These are phyloP conservation scores for Taphrina sp. DNA, from an alignment of 1,139 yeast genomes.

Conservation along the genomic window DNA sequence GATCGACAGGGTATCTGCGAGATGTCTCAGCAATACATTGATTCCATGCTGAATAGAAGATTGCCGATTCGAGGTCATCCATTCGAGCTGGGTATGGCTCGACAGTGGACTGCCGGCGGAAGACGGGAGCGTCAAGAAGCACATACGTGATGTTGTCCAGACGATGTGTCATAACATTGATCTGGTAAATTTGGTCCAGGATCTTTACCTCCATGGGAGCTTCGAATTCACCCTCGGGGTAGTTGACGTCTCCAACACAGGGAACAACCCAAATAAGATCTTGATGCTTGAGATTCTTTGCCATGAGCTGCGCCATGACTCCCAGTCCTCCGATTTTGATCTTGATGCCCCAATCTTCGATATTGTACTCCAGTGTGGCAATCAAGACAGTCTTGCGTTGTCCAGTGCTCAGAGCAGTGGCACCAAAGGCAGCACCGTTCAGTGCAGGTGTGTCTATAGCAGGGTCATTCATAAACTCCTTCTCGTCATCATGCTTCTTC, in stretches of 20 bases:
- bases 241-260: conserved; percentile 34
- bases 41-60: conserved; percentile 36
- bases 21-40: conserved; percentile 35
- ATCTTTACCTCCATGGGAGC: conserved; percentile 35
- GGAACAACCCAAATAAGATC: conserved; percentile 36
- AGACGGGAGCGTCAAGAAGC: conserved; percentile 35
- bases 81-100: conserved; percentile 36
- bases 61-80: conserved; percentile 36
- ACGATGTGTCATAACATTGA: conserved; percentile 32
- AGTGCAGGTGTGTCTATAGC: conserved; percentile 21
- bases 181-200: conserved; percentile 33
- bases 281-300: conserved; percentile 32
- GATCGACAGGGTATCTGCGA: conserved; percentile 34
- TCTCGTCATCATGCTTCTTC: conserved; percentile 16
- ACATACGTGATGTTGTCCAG: conserved; percentile 35
- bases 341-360: conserved; percentile 34
- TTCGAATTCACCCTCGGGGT: conserved; percentile 33
- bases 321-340: conserved; percentile 36
- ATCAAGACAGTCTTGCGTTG: conserved; percentile 33
- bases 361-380: conserved; percentile 35
- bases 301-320: conserved; percentile 36
- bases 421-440: conserved; percentile 16
- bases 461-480: conserved; percentile 27
- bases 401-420: background rate
- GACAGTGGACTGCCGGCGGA: conserved; percentile 30